Evolutionary conservation across 2,329 filamentous ascomycete species (phyloP).

Genomic region (Fusarium hainanense): DNA sequence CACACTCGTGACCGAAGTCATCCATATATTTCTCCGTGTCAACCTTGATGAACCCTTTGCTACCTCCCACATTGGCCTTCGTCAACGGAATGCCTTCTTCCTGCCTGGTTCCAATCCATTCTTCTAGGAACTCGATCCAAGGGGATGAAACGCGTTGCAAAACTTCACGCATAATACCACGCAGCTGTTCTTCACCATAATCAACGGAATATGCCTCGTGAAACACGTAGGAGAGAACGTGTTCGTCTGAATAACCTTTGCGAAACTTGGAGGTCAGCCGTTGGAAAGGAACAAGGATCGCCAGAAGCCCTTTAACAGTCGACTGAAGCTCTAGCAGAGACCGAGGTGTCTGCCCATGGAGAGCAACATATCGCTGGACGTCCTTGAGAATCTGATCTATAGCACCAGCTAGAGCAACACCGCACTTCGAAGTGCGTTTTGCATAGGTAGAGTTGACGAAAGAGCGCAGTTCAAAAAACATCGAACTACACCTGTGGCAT

Average conservation of each 20-base stretch:
- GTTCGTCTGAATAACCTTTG: conserved; percentile 64
- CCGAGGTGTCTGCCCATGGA: conserved; percentile 53
- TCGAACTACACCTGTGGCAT: conserved; percentile 61
- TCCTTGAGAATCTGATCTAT: conserved; percentile 61
- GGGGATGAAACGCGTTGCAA: conserved; percentile 71
- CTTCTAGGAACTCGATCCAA: conserved; percentile 74
- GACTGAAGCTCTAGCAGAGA: conserved; percentile 66
- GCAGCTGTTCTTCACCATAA: conserved; percentile 69
- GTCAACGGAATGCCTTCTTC: conserved; percentile 67
- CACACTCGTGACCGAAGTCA: conserved; percentile 67
- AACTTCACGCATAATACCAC: conserved; percentile 74
- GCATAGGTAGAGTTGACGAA: conserved; percentile 62
- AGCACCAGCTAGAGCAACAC: conserved; percentile 64
- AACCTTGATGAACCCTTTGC: conserved; percentile 70
- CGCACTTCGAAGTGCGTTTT: conserved; percentile 57
- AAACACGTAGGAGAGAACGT: conserved; percentile 71
- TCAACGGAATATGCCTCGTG: conserved; percentile 71
- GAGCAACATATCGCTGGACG: conserved; percentile 61
- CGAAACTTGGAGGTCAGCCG: conserved; percentile 61
- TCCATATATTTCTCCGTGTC: conserved; percentile 66
- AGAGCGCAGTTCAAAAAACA: conserved; percentile 57
- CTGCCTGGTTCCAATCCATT: conserved; percentile 78
- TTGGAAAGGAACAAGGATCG: conserved; percentile 64
- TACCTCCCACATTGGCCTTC: conserved; percentile 57
- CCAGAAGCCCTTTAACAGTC: conserved; percentile 58